Conservation (phyloP, 1,139 yeast genomes). For the Kluyveromyces sp. region DNA sequence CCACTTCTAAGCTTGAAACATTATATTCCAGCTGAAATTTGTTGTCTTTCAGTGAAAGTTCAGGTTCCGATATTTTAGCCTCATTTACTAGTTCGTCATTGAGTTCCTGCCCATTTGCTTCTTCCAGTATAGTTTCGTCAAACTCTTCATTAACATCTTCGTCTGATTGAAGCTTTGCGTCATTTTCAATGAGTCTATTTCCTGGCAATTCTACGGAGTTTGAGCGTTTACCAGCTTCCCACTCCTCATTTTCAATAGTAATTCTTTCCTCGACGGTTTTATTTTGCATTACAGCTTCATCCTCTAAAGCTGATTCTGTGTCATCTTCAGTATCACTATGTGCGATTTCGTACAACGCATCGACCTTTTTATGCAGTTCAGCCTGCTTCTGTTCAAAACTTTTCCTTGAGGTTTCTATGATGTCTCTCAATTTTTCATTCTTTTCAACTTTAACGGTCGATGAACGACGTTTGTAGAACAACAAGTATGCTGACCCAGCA, state of each 20-base stretch:
- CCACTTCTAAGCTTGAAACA: conserved; percentile 23
- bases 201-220: too few species aligned
- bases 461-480: conserved; percentile 65
- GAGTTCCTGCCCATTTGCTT: neutral
- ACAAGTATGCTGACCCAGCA: conserved; percentile 79
- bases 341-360: conserved; percentile 17
- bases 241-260: too few species aligned
- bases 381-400: conserved; percentile 18
- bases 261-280: neutral
- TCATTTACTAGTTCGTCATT: neutral
- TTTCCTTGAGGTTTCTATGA: conserved; percentile 29
- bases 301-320: neutral
- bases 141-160: too few species aligned
- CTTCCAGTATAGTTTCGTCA: too few species aligned
- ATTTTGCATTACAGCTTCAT: neutral
- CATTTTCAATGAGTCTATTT: too few species aligned
- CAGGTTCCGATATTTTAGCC: neutral
- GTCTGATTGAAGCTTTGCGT: too few species aligned
- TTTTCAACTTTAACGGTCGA: conserved; percentile 18
- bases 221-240: too few species aligned
- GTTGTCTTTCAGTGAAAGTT: neutral
- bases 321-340: conserved; percentile 22
- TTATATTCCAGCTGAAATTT: conserved; percentile 8
- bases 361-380: conserved; percentile 12
- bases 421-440: conserved; percentile 25